Percentiles rank a stretch among this genome's conserved stretches.
Conservation (phyloP, 2,329 filamentous ascomycete species). For the Neonectria punicea region DNA sequence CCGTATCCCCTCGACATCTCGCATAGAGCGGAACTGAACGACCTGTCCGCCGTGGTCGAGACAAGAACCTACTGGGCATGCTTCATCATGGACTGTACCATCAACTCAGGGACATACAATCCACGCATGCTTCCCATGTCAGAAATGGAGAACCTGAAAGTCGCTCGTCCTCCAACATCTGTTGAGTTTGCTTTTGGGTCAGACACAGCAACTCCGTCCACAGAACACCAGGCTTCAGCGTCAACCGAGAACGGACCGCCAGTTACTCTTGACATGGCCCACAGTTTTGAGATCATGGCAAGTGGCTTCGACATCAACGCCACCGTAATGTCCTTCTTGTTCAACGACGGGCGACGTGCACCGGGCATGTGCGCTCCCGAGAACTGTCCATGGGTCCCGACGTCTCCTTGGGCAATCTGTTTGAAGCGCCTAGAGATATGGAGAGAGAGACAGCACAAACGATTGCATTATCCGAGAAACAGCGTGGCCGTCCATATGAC, state of each 20-base stretch:
- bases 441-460: conserved; percentile 48
- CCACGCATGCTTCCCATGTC: conserved; percentile 50
- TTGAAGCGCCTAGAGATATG: conserved; percentile 47
- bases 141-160: conserved; percentile 48
- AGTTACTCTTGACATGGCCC: conserved; percentile 22
- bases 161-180: conserved; percentile 45
- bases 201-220: conserved; percentile 3
- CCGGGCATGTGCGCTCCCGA: conserved; percentile 51
- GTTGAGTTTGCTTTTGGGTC: conserved; percentile 54
- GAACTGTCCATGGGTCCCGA: conserved; percentile 53
- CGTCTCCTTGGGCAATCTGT: conserved; percentile 49
- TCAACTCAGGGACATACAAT: conserved; percentile 54
- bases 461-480: conserved; percentile 50
- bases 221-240: neutral
- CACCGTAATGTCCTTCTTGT: conserved; percentile 53
- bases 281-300: conserved; percentile 49
- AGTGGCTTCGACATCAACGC: conserved; percentile 58
- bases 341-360: conserved; percentile 54
- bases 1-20: conserved; percentile 31
- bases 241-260: neutral
- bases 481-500: conserved; percentile 53
- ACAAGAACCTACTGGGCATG: conserved; percentile 58
- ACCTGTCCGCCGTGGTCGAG: conserved; percentile 44
- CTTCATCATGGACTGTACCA: conserved; percentile 57
- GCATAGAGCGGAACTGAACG: conserved; percentile 23